Base-by-base conservation (phyloP, 768 basidiomycete genomes). In the Tricholoma flavovirens region DNA sequence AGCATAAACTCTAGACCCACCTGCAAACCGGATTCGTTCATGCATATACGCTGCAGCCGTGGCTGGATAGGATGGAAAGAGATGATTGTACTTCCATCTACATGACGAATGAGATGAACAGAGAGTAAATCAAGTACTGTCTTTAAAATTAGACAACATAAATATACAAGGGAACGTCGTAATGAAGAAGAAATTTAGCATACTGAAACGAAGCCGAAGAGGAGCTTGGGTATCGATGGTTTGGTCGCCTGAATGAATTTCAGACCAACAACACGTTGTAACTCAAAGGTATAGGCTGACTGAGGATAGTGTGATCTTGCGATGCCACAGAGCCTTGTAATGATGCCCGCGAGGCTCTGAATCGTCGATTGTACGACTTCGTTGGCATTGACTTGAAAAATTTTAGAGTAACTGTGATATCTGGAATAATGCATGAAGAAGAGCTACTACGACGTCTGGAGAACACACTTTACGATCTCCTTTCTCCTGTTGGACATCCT, bases 371-470 rank as follows among this genome's bases (percentile, higher is more conserved):
- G 38, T 63, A 62, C 6, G 57, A 24, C 21, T 67, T 62, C n/a
- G 71, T 62, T 51, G 79, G 63, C 46, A 49, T 49, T 2, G 75
- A 72, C 15, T 81, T 77, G 21, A 83, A 66, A 62, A 82, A 86
- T 9, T 79, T 80, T 36, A 86, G 64, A 1, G 77, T 73, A 33
- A 86, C 68, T 1, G 83, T 86, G 49, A 85, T 79, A 66, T 83
- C 83, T 84, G 50, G 6, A 49, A 56, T n/a, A 7, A 49, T 17
- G 15, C n/a, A 29, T 7, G 14, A 22, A 49, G 49, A 19, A 8
- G 2, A 10, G 4, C 17, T n/a, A 17, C 50, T 22, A 9, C n/a
- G 17, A 29, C 3, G 26, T 17, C 29, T 36, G 17, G 26, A 14
- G 32, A 4, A 49, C n/a, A n/a, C 17, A 49, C 53, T 82, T 60